Evolutionary conservation across 352 stramenopile genomes (phyloP).

Genomic region (Phytophthora rubi): DNA sequence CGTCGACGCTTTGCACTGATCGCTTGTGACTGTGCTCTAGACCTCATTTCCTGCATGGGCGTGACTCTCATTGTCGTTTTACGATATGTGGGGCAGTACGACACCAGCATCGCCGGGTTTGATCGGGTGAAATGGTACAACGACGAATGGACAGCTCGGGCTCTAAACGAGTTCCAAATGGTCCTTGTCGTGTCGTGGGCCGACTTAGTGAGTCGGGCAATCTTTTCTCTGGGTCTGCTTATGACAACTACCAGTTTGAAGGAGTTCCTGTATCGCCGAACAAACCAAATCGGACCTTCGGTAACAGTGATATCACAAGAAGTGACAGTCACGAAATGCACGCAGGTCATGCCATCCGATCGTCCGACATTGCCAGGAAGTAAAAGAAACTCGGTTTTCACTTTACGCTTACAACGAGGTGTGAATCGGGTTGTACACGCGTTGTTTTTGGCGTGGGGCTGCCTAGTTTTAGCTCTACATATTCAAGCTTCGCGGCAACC

Average conservation of each 20-base stretch:
- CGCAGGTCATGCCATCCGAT: no score
- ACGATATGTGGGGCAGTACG: slow-evolving; percentile 31
- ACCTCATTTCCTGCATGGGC: slow-evolving; percentile 42
- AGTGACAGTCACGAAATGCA: background rate
- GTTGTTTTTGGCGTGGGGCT: background rate
- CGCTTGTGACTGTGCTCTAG: slow-evolving; percentile 34
- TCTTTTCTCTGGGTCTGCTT: slow-evolving; percentile 30
- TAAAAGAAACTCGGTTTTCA: background rate
- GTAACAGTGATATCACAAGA: background rate
- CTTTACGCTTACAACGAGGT: background rate
- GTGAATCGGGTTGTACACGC: background rate
- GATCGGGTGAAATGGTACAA: slow-evolving; percentile 35
- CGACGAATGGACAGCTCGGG: slow-evolving; percentile 33
- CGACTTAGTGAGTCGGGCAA: slow-evolving; percentile 25
- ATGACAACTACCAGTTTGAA: slow-evolving; percentile 16
- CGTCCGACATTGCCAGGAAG: no score
- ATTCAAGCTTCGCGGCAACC: background rate
- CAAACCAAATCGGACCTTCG: background rate
- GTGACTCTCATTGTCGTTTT: slow-evolving; percentile 27
- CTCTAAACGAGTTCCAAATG: slow-evolving; percentile 40
- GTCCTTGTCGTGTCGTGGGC: slow-evolving; percentile 37
- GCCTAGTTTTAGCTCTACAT: background rate
- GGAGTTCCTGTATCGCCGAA: slow-evolving; percentile 8
- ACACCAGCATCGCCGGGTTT: slow-evolving; percentile 23
- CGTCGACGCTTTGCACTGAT: slow-evolving; percentile 38